Evolutionary conservation across 1,284 basidiomycete genomes (phyloP).

Genomic region (Ustilago cynodontis): DNA sequence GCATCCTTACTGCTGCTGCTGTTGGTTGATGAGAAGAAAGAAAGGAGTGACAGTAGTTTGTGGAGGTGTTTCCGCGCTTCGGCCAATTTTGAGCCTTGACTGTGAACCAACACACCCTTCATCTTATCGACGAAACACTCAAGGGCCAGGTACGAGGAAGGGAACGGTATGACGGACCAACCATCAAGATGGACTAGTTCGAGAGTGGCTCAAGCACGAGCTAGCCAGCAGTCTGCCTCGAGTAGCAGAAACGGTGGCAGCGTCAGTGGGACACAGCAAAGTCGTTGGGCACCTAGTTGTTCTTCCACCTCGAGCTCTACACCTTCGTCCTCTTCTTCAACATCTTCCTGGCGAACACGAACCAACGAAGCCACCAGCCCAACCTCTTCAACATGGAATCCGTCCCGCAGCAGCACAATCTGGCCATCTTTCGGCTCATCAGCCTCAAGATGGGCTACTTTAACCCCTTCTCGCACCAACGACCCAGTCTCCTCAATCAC

Average conservation of each 20-base stretch:
- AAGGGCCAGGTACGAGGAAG: neutral
- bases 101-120: neutral
- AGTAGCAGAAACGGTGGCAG: neutral
- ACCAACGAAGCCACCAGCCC: neutral
- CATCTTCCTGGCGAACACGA: slow-evolving; percentile 25
- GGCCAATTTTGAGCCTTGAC: neutral
- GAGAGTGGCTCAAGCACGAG: neutral
- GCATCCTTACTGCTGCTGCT: slow-evolving; percentile 19
- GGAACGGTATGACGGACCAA: slow-evolving; percentile 12
- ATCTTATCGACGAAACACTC: neutral
- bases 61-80: slow-evolving; percentile 15
- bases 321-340: neutral
- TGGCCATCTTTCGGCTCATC: neutral
- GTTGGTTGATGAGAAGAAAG: neutral
- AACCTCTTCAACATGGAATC: neutral
- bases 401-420: neutral
- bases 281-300: slow-evolving; percentile 33
- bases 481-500: neutral
- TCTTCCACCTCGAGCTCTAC: neutral
- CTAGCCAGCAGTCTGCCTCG: slow-evolving; percentile 10
- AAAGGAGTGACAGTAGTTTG: neutral
- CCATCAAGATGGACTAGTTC: slow-evolving; percentile 32
- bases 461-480: neutral
- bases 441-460: slow-evolving; percentile 20
- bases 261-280: slow-evolving; percentile 20